phyloP scores from a whole-genome alignment of 2,329 filamentous ascomycete genomes.

The Teratosphaeria pseudoeucalypti region DNA sequence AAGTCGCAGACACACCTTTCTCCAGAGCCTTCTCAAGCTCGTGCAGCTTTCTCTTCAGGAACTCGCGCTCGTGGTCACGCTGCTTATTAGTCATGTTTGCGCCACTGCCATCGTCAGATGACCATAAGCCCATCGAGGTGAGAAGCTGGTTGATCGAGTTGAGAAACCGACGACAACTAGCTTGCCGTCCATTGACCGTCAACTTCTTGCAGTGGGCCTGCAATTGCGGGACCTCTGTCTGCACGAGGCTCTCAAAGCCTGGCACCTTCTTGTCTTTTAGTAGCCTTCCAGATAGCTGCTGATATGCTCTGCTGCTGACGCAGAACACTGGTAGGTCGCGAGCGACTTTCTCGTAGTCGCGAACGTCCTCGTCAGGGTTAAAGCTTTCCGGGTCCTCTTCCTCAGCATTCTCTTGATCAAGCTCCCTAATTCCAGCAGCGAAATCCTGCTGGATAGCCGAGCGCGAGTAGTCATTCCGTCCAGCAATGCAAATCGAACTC shows the following conservation, averaged over 20 bases:
- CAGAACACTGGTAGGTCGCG: slow-evolving; percentile 52
- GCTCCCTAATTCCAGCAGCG: slow-evolving; percentile 48
- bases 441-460: slow-evolving; percentile 48
- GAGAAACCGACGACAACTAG: slow-evolving; percentile 40
- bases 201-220: slow-evolving; percentile 49
- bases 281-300: slow-evolving; percentile 49
- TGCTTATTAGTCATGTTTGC: slow-evolving; percentile 33
- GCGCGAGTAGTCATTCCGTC: slow-evolving; percentile 47
- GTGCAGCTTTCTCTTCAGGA: slow-evolving; percentile 30
- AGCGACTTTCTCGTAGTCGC: slow-evolving; percentile 50
- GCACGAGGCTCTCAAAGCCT: slow-evolving; percentile 42
- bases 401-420: slow-evolving; percentile 46
- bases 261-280: slow-evolving; percentile 41
- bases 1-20: slow-evolving; percentile 28
- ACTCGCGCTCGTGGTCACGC: slow-evolving; percentile 27
- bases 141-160: slow-evolving; percentile 42
- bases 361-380: slow-evolving; percentile 43
- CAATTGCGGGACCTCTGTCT: slow-evolving; percentile 50
- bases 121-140: slow-evolving; percentile 45
- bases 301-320: slow-evolving; percentile 52
- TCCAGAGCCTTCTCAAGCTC: slow-evolving; percentile 35
- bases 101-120: slow-evolving; percentile 33
- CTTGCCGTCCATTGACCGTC: slow-evolving; percentile 40
- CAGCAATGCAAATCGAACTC: slow-evolving; percentile 39
- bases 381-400: slow-evolving; percentile 47